Evolutionary conservation across 179 eudicot genomes (phyloP).

Genomic region (Camellia oleifera): DNA sequence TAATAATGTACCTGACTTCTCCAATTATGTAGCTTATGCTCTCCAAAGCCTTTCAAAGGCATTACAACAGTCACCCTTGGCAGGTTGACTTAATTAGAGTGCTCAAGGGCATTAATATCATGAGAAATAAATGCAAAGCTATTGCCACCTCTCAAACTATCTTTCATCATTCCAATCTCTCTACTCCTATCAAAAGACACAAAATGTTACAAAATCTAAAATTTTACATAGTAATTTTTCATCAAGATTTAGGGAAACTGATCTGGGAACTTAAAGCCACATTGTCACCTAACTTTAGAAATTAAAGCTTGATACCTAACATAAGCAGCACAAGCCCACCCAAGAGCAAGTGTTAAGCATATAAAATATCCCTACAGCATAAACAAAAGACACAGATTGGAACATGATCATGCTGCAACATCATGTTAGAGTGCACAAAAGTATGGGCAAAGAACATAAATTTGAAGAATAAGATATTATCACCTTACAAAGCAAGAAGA

Average conservation of each 20-base stretch:
- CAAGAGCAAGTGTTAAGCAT: slow-evolving; percentile 31
- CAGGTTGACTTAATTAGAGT: too few relatives aligned
- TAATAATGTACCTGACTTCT: slow-evolving; percentile 64
- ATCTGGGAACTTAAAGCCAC: too few relatives aligned
- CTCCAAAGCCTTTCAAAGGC: slow-evolving; percentile 96
- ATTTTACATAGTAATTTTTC: too few relatives aligned
- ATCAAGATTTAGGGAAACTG: too few relatives aligned
- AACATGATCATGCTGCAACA: too few relatives aligned
- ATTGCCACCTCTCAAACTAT: slow-evolving; percentile 49
- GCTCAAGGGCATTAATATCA: too few relatives aligned
- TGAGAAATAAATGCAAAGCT: too few relatives aligned
- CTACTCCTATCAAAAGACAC: slow-evolving; percentile 50
- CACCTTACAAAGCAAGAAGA: background rate
- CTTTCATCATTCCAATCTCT: slow-evolving; percentile 68
- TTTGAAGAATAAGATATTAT: background rate
- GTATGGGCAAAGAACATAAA: background rate
- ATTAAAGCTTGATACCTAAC: too few relatives aligned
- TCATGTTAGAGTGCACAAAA: background rate
- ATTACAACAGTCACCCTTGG: slow-evolving; percentile 15
- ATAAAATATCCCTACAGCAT: slow-evolving; percentile 56
- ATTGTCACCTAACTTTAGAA: too few relatives aligned
- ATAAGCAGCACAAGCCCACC: too few relatives aligned
- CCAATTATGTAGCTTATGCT: slow-evolving; percentile 92
- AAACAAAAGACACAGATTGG: too few relatives aligned
- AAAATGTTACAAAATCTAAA: background rate